Percentiles rank a stretch among this genome's conserved stretches.
Evolutionary conservation across 2,329 filamentous ascomycete species (phyloP).

Genomic region (Neocucurbitaria cava): DNA sequence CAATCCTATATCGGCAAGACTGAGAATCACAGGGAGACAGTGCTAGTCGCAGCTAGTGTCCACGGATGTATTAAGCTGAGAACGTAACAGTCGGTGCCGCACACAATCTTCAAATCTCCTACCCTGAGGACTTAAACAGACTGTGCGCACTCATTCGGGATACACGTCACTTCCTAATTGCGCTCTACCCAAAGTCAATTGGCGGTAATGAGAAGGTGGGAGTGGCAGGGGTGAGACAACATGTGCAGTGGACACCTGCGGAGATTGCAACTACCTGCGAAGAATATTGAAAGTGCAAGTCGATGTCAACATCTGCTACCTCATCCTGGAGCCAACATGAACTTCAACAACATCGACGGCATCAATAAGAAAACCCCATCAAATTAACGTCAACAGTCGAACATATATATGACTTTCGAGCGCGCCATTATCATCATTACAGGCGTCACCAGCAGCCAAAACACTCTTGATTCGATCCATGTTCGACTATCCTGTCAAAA

Average conservation of each 20-base stretch:
- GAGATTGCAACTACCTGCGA: neutral
- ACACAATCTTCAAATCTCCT: neutral
- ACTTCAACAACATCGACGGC: neutral
- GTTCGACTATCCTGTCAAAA: neutral
- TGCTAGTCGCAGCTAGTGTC: neutral
- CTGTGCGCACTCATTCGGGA: neutral
- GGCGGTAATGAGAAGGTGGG: neutral
- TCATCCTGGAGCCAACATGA: neutral
- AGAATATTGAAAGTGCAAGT: neutral
- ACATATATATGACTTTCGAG: neutral
- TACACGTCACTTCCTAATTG: neutral
- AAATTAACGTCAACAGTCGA: neutral
- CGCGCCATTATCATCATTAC: neutral
- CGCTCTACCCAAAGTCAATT: neutral
- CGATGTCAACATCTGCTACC: neutral
- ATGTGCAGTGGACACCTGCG: neutral
- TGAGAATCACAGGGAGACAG: conserved; percentile 8
- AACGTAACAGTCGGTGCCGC: neutral
- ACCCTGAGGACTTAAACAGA: neutral
- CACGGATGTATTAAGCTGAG: neutral
- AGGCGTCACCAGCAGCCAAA: neutral
- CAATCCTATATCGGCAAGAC: neutral
- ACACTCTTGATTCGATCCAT: neutral
- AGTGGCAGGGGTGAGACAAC: neutral
- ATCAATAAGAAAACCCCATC: neutral